Base-by-base conservation (phyloP, 2,329 filamentous ascomycete genomes). In the Sphaerulina vaccinii region DNA sequence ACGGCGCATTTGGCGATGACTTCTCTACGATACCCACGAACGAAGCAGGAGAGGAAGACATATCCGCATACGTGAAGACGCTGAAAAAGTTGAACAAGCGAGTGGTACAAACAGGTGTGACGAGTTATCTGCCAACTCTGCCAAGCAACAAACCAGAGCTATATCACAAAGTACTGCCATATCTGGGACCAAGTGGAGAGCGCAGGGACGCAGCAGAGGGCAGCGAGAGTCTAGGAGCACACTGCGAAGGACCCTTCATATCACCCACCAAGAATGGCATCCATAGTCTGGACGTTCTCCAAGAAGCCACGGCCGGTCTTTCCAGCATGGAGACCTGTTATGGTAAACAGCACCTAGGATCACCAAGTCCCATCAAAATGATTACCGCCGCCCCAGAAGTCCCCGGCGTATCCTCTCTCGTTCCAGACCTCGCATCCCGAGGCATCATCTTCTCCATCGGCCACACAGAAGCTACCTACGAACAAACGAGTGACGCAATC, bases 1-100 rank as follows among this genome's bases (percentile, higher is more conserved):
- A 96, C 65, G 91, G 91, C 41, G 90, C 88, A 8, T 92, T 90
- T 64, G 90, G 90, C 51, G 95, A 96, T 76, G 92, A 96, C 74
- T 96, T 95, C 70, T 93, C 89, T 2, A 83, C 84, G 1, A 77
- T 90, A 8, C 82, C 87, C n/a, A 38, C 15, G 3, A 50, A 44
- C 13, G 38, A 38, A 7, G 41, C 38, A 15, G 47, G 52, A n/a
- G 23, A 38, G 13, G 48, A 62, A 19, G 62, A 67, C 42, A 82
- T 80, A 71, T 72, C 77, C 23, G 77, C 80, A 45, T 96, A 95
- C 64, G 80, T 81, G 52, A 86, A 88, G 68, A 84, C 82, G n/a
- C 74, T 96, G 43, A 77, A 77, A 57, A 76, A 83, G 51, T 78
- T 92, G 55, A 93, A 93, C 70, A 81, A 76, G 59, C 78, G 80